Evolutionary conservation across 495 filamentous ascomycete species (phyloP), one percentile per base, ranked within the genome.

Genomic region (Neurospora sp.): DNA sequence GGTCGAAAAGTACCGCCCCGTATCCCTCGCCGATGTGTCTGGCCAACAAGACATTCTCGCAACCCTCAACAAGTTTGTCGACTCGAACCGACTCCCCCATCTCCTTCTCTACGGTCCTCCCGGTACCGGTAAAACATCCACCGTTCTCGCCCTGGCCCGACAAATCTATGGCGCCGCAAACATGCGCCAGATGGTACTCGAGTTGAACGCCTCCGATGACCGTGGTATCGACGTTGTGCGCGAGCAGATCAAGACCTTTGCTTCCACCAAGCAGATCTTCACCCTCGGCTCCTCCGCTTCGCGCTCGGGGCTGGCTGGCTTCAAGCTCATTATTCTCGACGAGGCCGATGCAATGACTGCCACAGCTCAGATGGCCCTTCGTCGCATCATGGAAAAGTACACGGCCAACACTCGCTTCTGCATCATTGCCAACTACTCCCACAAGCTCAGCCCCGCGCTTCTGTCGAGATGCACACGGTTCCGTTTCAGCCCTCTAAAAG

Each of bases 221-320:
- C 88, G 96, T 84, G 96, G 96, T 78, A 99, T 99, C 83, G 96
- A 99, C 75, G 96, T 99, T 6, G 96, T 99, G 62, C 89, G 95
- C 73, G 96, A 99, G 82, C 96, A 98, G 82, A 98, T 99, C 85
- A 98, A 98, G 85, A 99, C 96, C 2, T 99, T 98, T 82, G 94
- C 93, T 37, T 96, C 92, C 78, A 88, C 84, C 76, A 85, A 85
- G 74, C 90, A 92, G 73, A 92, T 88, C 69, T 88, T 87, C 76
- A 82, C 78, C 39, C 78, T 81, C 71, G 81, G 82, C 82, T 71
- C 79, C 4, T 76, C 76, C 77, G 82, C 71, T 71, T 70, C 70
- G 21, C 78, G 71, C 77, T 78, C 88, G 40, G 81, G 82, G 6
- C 85, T 97, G 28, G 93, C 90, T 0, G 86, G 86, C 7, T 99